Evolutionary conservation across 495 filamentous ascomycete genomes (phyloP).

Genomic region (Trichoderma reesei): DNA sequence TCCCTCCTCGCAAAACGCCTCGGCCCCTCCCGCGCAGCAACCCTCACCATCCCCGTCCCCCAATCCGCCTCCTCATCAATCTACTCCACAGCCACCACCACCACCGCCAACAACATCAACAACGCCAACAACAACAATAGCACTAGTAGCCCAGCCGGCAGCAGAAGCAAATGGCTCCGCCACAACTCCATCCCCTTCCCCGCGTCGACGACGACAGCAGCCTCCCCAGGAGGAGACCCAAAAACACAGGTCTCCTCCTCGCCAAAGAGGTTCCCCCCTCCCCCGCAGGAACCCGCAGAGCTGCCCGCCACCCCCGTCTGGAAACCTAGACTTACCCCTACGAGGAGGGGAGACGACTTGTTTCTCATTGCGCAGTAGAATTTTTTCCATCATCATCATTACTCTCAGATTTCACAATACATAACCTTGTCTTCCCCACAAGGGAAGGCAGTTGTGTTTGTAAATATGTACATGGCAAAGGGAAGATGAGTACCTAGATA

Average conservation of each 20-base stretch:
- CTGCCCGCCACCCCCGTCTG: slow-evolving; percentile 40
- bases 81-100: slow-evolving; percentile 9
- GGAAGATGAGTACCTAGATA: too few species aligned
- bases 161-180: slow-evolving; percentile 13
- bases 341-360: slow-evolving; percentile 35
- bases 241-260: slow-evolving; percentile 2
- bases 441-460: too few species aligned
- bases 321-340: slow-evolving; percentile 40
- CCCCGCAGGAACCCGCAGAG: neutral
- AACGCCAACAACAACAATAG: too few species aligned
- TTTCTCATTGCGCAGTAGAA: slow-evolving; percentile 28
- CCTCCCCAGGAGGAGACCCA: slow-evolving; percentile 9
- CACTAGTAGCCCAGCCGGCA: too few species aligned
- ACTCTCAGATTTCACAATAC: neutral
- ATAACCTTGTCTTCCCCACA: too few species aligned
- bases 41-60: slow-evolving; percentile 25
- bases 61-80: slow-evolving; percentile 9
- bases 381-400: neutral
- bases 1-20: slow-evolving; percentile 40
- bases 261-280: neutral
- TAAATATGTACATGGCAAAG: too few species aligned
- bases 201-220: neutral
- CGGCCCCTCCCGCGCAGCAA: slow-evolving; percentile 35
- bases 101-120: too few species aligned
- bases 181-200: neutral